Evolutionary conservation across 1,284 basidiomycete genomes (phyloP).

Genomic region (Cryptococcus hybrid): DNA sequence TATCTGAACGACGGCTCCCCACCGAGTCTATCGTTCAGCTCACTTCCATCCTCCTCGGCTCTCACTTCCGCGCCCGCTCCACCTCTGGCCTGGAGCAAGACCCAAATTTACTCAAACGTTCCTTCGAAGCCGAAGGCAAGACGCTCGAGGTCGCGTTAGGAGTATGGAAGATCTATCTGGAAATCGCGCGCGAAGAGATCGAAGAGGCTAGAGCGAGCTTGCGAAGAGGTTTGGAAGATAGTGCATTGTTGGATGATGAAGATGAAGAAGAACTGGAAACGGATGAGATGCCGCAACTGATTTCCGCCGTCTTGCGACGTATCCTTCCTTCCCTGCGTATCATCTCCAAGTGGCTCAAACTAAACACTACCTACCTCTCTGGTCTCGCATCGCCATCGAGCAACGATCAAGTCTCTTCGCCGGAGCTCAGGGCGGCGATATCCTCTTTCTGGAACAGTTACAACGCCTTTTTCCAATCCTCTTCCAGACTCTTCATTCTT

Average conservation of each 20-base stretch:
- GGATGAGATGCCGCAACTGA: constrained; percentile 63
- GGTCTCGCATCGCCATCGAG: constrained; percentile 13
- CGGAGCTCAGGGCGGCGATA: constrained; percentile 4
- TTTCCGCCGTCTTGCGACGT: constrained; percentile 80
- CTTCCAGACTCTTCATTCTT: constrained; percentile 69
- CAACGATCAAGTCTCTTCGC: constrained; percentile 4
- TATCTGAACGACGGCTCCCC: constrained; percentile 68
- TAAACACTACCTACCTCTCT: constrained; percentile 69
- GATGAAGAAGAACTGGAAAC: constrained; percentile 50
- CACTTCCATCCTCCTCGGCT: constrained; percentile 70
- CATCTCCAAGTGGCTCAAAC: constrained; percentile 81
- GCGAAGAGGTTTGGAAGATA: constrained; percentile 17
- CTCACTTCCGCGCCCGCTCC: constrained; percentile 74
- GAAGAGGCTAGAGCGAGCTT: constrained; percentile 34
- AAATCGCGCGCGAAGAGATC: constrained; percentile 61
- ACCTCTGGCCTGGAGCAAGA: constrained; percentile 19
- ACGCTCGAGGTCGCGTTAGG: constrained; percentile 72
- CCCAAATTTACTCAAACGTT: constrained; percentile 18
- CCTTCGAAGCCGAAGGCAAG: constrained; percentile 59
- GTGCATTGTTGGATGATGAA: constrained; percentile 32
- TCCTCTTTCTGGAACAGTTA: constrained; percentile 70
- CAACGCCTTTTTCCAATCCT: constrained; percentile 63
- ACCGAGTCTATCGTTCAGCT: constrained; percentile 72
- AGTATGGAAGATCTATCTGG: constrained; percentile 65
- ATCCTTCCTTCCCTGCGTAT: constrained; percentile 84